Evolutionary conservation across 1,139 yeast genomes (phyloP).

Genomic region (Entelexis paramagnoliae): DNA sequence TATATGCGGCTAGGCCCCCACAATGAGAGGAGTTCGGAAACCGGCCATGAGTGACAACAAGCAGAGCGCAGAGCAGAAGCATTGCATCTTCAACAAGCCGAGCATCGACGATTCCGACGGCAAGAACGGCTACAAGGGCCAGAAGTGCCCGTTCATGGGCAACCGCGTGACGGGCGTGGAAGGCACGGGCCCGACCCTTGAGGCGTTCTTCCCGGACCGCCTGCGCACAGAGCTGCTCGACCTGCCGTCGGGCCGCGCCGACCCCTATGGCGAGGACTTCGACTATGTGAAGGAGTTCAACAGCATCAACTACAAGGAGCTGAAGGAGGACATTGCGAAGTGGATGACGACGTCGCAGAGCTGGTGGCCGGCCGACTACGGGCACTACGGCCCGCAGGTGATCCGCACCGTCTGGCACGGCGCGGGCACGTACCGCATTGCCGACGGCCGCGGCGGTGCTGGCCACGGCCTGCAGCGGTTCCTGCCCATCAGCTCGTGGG

Average conservation of each 20-base stretch:
- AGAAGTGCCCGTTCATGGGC: constrained; percentile 18
- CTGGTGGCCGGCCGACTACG: constrained; percentile 24
- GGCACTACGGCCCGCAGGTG: constrained; percentile 20
- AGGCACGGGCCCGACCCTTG: constrained; percentile 20
- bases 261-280: constrained; percentile 17
- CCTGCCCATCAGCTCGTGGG: constrained; percentile 20
- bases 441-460: constrained; percentile 22
- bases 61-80: too few species aligned
- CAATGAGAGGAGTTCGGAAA: too few species aligned
- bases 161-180: constrained; percentile 18
- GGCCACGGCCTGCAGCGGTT: constrained; percentile 21
- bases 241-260: constrained; percentile 13
- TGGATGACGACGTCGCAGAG: constrained; percentile 17
- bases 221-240: constrained; percentile 19
- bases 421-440: constrained; percentile 22
- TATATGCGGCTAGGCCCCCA: neutral
- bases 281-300: constrained; percentile 17
- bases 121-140: constrained; percentile 3
- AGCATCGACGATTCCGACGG: neutral
- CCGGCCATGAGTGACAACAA: too few species aligned
- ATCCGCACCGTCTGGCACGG: constrained; percentile 22
- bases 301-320: constrained; percentile 17
- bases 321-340: constrained; percentile 16
- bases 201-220: constrained; percentile 17
- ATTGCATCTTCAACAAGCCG: constrained; percentile 1